Evolutionary conservation across 352 stramenopile genomes (phyloP).

Genomic region (Globisporangium iwayamae): DNA sequence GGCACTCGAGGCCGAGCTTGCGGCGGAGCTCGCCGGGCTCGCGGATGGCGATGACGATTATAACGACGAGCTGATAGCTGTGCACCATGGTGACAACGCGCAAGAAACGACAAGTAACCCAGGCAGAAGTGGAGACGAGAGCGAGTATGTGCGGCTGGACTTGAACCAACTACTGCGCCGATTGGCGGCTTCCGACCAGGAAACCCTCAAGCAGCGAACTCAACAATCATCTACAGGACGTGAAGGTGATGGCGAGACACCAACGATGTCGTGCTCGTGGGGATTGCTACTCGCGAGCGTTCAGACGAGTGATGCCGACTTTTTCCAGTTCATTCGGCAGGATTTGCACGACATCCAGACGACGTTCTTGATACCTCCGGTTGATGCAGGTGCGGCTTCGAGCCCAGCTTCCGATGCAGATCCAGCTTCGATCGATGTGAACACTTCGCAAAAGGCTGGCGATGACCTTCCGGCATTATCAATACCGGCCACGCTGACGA

Average conservation of each 20-base stretch:
- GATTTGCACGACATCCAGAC: slow-evolving; percentile 29
- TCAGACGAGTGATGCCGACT: slow-evolving; percentile 30
- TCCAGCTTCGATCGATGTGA: not conserved
- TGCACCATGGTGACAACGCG: not conserved
- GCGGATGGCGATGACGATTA: not conserved
- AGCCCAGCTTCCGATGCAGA: no score
- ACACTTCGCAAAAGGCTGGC: not conserved
- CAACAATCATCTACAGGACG: not conserved
- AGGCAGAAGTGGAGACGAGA: not conserved
- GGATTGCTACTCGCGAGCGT: slow-evolving; percentile 33
- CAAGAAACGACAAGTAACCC: not conserved
- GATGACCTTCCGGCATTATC: not conserved
- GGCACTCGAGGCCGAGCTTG: slow-evolving; percentile 43
- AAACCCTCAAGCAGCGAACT: not conserved
- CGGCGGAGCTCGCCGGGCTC: slow-evolving; percentile 31
- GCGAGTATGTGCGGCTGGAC: slow-evolving; percentile 31
- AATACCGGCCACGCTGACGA: no score
- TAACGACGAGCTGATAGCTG: not conserved
- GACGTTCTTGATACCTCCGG: slow-evolving; percentile 11
- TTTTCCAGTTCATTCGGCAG: slow-evolving; percentile 32
- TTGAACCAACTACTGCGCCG: slow-evolving; percentile 24
- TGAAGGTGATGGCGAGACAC: not conserved
- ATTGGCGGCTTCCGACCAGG: not conserved
- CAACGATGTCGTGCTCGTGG: slow-evolving; percentile 21
- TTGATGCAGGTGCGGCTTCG: not conserved